Conservation (phyloP, 352 stramenopile genomes). For the Albugo laibachii region DNA sequence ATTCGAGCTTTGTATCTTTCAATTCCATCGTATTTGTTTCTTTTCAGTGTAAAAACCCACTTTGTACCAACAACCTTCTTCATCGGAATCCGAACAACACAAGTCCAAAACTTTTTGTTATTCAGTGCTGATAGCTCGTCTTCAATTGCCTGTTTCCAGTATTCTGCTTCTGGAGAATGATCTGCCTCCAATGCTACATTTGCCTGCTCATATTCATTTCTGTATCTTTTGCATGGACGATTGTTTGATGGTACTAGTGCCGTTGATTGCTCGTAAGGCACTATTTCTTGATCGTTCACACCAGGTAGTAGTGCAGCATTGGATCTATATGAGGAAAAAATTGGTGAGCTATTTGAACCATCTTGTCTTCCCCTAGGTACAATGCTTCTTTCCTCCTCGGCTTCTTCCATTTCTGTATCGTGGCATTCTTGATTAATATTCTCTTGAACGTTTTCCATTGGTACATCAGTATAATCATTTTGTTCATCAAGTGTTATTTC, state of each 20-base stretch:
- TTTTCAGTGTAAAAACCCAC: too few species aligned
- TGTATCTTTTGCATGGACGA: too few species aligned
- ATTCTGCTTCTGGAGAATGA: slow-evolving; percentile 3
- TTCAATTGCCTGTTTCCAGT: slow-evolving; percentile 7
- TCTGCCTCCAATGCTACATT: too few species aligned
- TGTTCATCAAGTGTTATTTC: not conserved
- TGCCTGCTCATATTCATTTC: too few species aligned
- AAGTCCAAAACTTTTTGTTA: slow-evolving; percentile 10
- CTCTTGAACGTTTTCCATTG: not conserved
- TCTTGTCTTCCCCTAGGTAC: too few species aligned
- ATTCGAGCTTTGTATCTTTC: too few species aligned
- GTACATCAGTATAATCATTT: not conserved
- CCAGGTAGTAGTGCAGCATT: too few species aligned
- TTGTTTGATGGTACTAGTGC: slow-evolving; percentile 5
- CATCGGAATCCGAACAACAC: slow-evolving; percentile 6
- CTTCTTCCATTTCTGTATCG: not conserved
- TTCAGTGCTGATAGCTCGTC: not conserved
- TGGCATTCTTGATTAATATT: not conserved
- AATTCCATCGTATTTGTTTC: too few species aligned
- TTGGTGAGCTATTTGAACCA: too few species aligned
- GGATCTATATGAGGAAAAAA: too few species aligned
- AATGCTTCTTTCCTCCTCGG: too few species aligned
- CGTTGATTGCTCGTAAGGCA: not conserved
- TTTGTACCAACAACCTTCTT: slow-evolving; percentile 2
- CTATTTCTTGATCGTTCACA: not conserved